phyloP scores from a whole-genome alignment of 345 rosid genomes.

The Rubroshorea leprosula region DNA sequence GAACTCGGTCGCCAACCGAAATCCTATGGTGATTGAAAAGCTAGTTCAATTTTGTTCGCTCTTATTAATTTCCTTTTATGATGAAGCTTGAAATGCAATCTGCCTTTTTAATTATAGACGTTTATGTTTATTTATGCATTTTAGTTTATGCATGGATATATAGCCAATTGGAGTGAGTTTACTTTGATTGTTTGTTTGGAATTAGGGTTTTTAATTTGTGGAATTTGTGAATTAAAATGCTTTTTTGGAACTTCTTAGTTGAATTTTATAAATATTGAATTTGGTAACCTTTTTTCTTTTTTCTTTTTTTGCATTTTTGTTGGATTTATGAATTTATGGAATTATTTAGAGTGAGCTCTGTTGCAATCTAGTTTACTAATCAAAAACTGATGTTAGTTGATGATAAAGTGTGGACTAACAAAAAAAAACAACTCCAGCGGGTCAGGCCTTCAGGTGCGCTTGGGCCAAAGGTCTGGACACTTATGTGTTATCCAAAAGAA shows the following conservation, averaged over 20 bases:
- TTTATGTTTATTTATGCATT: neutral
- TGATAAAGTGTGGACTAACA: neutral
- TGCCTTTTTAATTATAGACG: neutral
- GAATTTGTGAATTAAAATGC: constrained; percentile 1
- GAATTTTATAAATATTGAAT: neutral
- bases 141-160: neutral
- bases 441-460: too few relatives aligned
- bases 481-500: too few relatives aligned
- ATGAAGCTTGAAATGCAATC: constrained; percentile 4
- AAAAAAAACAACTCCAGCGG: too few relatives aligned
- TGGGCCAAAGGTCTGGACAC: too few relatives aligned
- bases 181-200: constrained; percentile 1
- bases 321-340: neutral
- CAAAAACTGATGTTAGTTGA: neutral
- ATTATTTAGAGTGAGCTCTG: neutral
- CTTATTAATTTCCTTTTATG: neutral
- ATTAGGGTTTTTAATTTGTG: neutral
- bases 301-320: neutral
- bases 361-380: constrained; percentile 1
- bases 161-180: constrained; percentile 1
- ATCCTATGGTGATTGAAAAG: constrained; percentile 25
- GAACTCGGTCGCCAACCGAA: constrained; percentile 6
- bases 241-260: neutral
- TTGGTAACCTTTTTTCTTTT: neutral
- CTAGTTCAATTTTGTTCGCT: neutral